Base-by-base conservation (phyloP, 768 basidiomycete species). In the Podaxis sp. region DNA sequence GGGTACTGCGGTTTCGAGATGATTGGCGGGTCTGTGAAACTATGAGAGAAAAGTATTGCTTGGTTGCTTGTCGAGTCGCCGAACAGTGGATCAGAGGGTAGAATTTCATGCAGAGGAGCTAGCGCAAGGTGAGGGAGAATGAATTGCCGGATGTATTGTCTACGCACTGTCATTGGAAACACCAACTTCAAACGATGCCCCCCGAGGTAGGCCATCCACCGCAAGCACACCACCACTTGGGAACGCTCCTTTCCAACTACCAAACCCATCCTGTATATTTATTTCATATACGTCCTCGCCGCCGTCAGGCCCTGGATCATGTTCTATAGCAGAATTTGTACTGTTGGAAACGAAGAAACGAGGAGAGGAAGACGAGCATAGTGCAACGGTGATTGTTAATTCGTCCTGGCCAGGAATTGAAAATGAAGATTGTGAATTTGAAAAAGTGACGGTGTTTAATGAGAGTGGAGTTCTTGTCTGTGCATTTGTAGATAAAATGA, bases 31-130 rank as follows among this genome's bases (percentile, higher is more conserved):
- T 75, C 60, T 6, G 75, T 67, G 64, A 86, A 86, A 0, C 82
- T 73, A 7, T 84, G 82, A 0, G 92, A 93, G 72, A 90, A 92
- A 11, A 93, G 68, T 30, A 94, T 72, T 0, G 85, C 90, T 70
- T 90, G 85, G 56, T 86, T 90, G 5, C 86, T 75, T 1, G 91
- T 90, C 1, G 89, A 86, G 71, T 94, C 92, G 2, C 89, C 90
- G 1, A 93, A 74, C 5, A 89, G 72, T 0, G 90, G 90, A 0
- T 81, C 68, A 9, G 67, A 67, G 17, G 72, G 61, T 11, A 84
- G 68, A 4, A 73, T 61, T 63, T 79, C 69, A 66, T 88, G 87
- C 53, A 87, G 73, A 17, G 84, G 79, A 11, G 66, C 86, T 87
- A 46, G 59, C 33, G 24, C 22, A 51, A 22, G 8, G 39, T 24